phyloP scores from a whole-genome alignment of 179 eudicot species.

The Silene vulgaris region DNA sequence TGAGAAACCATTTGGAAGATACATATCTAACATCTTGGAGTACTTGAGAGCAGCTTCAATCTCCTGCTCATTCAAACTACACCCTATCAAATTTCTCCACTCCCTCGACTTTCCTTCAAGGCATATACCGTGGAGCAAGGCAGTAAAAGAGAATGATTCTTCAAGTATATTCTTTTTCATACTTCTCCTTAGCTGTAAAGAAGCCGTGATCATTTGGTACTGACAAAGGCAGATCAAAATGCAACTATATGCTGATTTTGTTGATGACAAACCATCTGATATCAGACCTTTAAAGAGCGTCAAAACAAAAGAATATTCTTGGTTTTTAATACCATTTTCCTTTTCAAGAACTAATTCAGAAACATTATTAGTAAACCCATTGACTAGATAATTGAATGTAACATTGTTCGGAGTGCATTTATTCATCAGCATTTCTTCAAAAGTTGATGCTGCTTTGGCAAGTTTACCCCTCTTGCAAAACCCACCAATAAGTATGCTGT shows the following conservation, averaged over 20 bases:
- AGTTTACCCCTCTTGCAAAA: slow-evolving; percentile 69
- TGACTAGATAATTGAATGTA: slow-evolving; percentile 62
- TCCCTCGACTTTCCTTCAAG: slow-evolving; percentile 61
- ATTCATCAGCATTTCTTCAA: slow-evolving; percentile 59
- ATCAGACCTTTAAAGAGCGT: slow-evolving; percentile 44
- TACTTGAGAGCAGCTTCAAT: slow-evolving; percentile 48
- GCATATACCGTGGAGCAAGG: slow-evolving; percentile 68
- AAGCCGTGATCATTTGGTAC: slow-evolving; percentile 49
- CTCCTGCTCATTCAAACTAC: slow-evolving; percentile 45
- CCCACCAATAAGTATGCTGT: slow-evolving; percentile 61
- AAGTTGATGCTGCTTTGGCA: slow-evolving; percentile 52
- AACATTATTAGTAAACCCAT: slow-evolving; percentile 53
- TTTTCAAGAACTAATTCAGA: slow-evolving; percentile 17
- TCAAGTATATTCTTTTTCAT: slow-evolving; percentile 38
- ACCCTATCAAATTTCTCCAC: slow-evolving; percentile 54
- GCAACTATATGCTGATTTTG: slow-evolving; percentile 56
- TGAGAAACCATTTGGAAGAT: slow-evolving; percentile 37
- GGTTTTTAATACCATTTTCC: slow-evolving; percentile 30
- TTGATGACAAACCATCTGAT: slow-evolving; percentile 50
- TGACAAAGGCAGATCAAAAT: slow-evolving; percentile 74
- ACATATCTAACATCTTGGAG: slow-evolving; percentile 47
- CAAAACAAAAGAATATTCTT: slow-evolving; percentile 32
- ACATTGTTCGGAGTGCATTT: slow-evolving; percentile 72
- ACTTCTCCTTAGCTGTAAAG: slow-evolving; percentile 49
- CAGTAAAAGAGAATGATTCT: slow-evolving; percentile 55